Conservation (phyloP, 2,329 filamentous ascomycete species). For the Iodosphaeria phyllophila region DNA sequence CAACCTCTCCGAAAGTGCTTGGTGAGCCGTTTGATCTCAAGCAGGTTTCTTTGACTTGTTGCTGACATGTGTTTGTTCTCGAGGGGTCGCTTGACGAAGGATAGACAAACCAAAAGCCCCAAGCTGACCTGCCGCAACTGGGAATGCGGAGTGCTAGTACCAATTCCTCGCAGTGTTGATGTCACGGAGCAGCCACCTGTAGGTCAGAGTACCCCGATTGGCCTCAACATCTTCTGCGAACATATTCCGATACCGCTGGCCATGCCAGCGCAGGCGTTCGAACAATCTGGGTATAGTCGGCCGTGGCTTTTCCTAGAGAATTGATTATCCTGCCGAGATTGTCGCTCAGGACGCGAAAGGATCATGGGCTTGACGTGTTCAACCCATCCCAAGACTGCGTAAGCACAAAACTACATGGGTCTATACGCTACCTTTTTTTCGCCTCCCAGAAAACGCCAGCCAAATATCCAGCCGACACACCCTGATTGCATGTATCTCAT, state of each 20-base stretch:
- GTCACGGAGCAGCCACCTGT: constrained; percentile 5
- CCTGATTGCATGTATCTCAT: no score
- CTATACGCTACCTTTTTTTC: no score
- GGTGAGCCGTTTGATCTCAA: constrained; percentile 36
- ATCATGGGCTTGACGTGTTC: no score
- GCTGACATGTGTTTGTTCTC: constrained; percentile 2
- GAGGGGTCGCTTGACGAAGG: constrained; percentile 65
- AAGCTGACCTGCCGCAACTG: constrained; percentile 82
- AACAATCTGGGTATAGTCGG: constrained; percentile 8
- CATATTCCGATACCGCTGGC: constrained; percentile 23
- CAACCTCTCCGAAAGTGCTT: constrained; percentile 85
- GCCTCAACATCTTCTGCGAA: constrained; percentile 13
- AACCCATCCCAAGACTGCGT: no score
- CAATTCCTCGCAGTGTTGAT: constrained; percentile 32
- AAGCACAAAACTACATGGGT: no score
- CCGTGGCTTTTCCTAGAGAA: constrained; percentile 14
- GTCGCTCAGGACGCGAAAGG: not conserved
- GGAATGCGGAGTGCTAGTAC: constrained; percentile 81
- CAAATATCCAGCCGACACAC: no score
- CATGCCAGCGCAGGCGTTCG: constrained; percentile 16
- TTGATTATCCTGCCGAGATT: constrained; percentile 3
- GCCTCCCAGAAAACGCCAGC: no score
- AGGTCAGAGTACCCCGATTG: constrained; percentile 1
- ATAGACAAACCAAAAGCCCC: constrained; percentile 43
- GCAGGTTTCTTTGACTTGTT: constrained; percentile 1